These are phyloP conservation scores for Physcomitrium patens DNA, from an alignment of 225 moss, liverwort and hornwort species.

Conservation along the genomic window DNA sequence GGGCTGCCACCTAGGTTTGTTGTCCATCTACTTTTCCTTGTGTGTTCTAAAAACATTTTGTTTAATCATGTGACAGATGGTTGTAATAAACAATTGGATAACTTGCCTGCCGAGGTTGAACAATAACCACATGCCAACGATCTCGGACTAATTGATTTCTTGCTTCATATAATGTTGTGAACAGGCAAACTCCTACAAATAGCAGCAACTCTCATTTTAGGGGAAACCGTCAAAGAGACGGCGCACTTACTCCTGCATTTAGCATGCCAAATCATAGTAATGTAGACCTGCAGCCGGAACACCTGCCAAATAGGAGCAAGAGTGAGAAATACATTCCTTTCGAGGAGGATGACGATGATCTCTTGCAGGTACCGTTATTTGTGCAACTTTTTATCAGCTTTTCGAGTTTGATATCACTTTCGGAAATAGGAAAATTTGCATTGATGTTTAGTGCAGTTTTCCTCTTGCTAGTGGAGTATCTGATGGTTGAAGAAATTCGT, in stretches of 20 bases:
- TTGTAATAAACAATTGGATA: neutral
- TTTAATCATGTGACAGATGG: neutral
- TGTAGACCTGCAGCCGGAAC: conserved; percentile 30
- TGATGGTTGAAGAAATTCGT: neutral
- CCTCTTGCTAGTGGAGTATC: conserved; percentile 12
- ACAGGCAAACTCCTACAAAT: conserved; percentile 38
- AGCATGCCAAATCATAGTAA: conserved; percentile 32
- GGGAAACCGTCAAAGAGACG: conserved; percentile 41
- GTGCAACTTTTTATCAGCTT: conserved; percentile 8
- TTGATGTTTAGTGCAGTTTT: conserved; percentile 2
- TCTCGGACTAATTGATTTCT: conserved; percentile 10
- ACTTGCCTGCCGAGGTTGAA: neutral
- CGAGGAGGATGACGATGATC: conserved; percentile 77
- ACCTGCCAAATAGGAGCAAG: conserved; percentile 36
- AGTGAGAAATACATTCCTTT: conserved; percentile 44
- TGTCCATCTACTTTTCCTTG: neutral
- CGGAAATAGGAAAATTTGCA: neutral
- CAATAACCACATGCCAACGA: neutral
- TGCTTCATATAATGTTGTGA: conserved; percentile 21
- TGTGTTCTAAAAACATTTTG: neutral
- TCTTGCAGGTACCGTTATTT: conserved; percentile 65
- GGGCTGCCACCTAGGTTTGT: conserved; percentile 41
- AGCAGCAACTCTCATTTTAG: conserved; percentile 33
- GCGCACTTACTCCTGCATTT: conserved; percentile 27
- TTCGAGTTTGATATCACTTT: neutral